Percentiles rank a stretch among this genome's conserved stretches.
phyloP scores from a whole-genome alignment of 2,329 filamentous ascomycete genomes.

The Aspergillus novoparasiticus region DNA sequence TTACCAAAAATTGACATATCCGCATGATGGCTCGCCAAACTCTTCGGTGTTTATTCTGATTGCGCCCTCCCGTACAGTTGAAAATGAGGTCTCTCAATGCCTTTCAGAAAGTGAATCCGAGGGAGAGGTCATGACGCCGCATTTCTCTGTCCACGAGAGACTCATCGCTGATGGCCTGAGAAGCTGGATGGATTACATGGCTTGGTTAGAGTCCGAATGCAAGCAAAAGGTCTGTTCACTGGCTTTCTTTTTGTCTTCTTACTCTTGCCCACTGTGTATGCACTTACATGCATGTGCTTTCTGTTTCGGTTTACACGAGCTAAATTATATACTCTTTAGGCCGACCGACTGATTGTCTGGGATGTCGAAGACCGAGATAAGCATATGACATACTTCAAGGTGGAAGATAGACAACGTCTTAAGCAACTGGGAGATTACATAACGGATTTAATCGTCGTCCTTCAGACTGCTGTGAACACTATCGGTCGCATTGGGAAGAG shows the following conservation, averaged over 20 bases:
- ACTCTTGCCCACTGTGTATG: neutral
- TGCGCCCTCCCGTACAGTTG: conserved; percentile 8
- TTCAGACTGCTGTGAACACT: conserved; percentile 10
- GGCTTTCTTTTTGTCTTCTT: neutral
- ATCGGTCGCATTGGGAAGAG: conserved; percentile 9
- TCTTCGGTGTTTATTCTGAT: conserved; percentile 11
- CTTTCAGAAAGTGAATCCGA: neutral
- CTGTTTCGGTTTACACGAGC: neutral
- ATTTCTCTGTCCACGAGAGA: conserved; percentile 11
- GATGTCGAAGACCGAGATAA: conserved; percentile 3
- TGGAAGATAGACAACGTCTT: conserved; percentile 12
- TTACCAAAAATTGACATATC: conserved; percentile 16
- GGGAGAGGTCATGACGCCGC: neutral
- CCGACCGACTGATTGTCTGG: conserved; percentile 8
- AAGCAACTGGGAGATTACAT: conserved; percentile 16
- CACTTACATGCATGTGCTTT: neutral
- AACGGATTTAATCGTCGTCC: conserved; percentile 15
- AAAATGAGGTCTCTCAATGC: neutral
- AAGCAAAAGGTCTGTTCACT: conserved; percentile 10
- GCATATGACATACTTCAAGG: conserved; percentile 2
- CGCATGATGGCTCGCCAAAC: neutral
- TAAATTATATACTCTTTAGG: conserved; percentile 4
- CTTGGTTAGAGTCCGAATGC: conserved; percentile 15
- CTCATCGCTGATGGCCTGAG: conserved; percentile 13
- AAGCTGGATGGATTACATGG: conserved; percentile 20